Base-by-base conservation (phyloP, 116 monocot species). In the Cymodocea nodosa region DNA sequence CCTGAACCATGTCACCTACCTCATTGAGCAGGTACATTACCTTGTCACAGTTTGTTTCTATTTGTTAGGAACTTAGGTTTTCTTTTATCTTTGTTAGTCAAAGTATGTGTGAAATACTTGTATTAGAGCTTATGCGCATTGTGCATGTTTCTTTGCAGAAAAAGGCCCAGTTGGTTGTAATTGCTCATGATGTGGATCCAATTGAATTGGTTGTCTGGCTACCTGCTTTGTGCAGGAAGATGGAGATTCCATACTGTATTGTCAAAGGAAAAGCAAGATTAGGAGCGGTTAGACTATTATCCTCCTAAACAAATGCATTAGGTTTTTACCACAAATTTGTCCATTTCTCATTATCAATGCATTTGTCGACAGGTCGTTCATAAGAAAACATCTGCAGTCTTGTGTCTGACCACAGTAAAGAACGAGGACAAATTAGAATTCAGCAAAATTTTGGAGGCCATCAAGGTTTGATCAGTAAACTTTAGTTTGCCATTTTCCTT, bases 391-490 rank as follows among this genome's bases (percentile, higher is more conserved):
- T 74, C 83, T 37, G 70, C 90, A 0, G 90, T 79, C 0, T 54
- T 90, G 72, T 90, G 86, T 60, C 62, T 90, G 48, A 90, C 83
- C 39, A 77, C 90, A 34, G 90, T 90, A 25, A 90, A 90, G 68
- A 90, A 86, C 20, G 90, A 90, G 68, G 86, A 90, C 52, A 90
- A 90, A 66, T 37, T 90, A 36, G 90, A 90, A 62, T 90, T 90
- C 79, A 90, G 90, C 76, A 86, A 90, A 74, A 86, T 90, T 63
- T 77, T 90, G 69, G 90, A 90, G 64, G 90, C 90, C 22, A 86
- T 90, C 63, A 90, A 90, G 90, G 86, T 83, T 39, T 23, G 51
- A 4, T 35, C n/a, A 17, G 39, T 3, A 2, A 51, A 2, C 2
- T 37, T 65, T 6, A 16, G 54, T 16, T 56, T 3, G 35, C 20